Base-by-base conservation (phyloP, 2,329 filamentous ascomycete species). In the Aspergillus novofumigatus region DNA sequence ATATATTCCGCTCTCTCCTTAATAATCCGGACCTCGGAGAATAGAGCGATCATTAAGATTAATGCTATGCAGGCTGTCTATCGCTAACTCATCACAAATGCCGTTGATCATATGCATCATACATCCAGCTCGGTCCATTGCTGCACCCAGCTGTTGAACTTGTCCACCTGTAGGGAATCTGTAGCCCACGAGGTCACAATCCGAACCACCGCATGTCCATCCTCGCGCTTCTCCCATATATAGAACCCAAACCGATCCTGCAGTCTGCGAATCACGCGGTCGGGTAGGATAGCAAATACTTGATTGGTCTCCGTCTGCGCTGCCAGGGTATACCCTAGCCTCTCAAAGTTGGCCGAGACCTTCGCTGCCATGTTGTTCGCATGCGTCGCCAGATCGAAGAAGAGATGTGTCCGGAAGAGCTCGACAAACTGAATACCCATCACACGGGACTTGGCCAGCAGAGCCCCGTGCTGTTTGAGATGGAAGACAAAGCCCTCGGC, bases 121-220 rank as follows among this genome's bases (percentile, higher is more conserved):
- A 4, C 44, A 26, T 47, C 44, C 21, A 23, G 44, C 23, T 47
- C 44, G 44, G 67, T 69, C 65, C 66, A 68, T 49, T 69, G 65
- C 38, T 62, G 52, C 50, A 70, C 65, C 62, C 62, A 67, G 8
- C 63, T 64, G 59, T 70, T 70, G 49, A 73, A 66, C 47, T 65
- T 65, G 28, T 80, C 75, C 11, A 82, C 69, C 67, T 80, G 71
- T 17, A 64, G 57, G 3, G 61, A 61, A 14, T 80, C 76, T 3
- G 80, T 82, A 8, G 80, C 79, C 80, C 80, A 82, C 0, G 79
- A 81, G 1, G 80, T 82, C 28, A 82, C 66, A 51, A 82, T 63
- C 8, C 80, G 70, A 3, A 82, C 71, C 3, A 80, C 75, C 0
- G 74, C 74, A 49, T 68, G 63, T 7, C 70, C 72, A 53, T 76